These are phyloP conservation scores for Porcisia hertigi DNA, from an alignment of 208 protist species.

Conservation along the genomic window DNA sequence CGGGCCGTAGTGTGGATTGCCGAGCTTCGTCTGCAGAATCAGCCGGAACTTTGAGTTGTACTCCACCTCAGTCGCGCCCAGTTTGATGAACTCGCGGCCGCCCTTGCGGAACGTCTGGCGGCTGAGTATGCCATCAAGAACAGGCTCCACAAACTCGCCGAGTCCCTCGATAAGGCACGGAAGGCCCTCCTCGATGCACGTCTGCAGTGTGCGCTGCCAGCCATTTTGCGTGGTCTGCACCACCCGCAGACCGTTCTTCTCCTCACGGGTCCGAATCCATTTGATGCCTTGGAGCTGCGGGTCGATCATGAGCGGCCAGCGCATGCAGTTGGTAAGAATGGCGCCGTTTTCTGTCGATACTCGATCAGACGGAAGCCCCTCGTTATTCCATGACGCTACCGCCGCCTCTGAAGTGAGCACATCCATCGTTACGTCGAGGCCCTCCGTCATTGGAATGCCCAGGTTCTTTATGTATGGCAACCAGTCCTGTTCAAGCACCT, in stretches of 20 bases:
- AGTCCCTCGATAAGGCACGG: slow-evolving; percentile 96
- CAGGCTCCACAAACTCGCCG: slow-evolving; percentile 96
- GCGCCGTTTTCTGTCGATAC: slow-evolving; percentile 98
- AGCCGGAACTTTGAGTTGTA: slow-evolving; percentile 97
- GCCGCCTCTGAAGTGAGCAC: slow-evolving; percentile 91
- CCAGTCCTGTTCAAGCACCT: slow-evolving; percentile 94
- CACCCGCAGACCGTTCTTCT: slow-evolving; percentile 94
- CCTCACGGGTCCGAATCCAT: slow-evolving; percentile 97
- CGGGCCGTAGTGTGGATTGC: slow-evolving; percentile 99
- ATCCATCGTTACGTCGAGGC: slow-evolving; percentile 92
- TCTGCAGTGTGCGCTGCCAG: slow-evolving; percentile 92
- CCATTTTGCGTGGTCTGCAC: slow-evolving; percentile 91
- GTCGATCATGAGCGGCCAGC: slow-evolving; percentile 99
- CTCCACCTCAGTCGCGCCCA: slow-evolving; percentile 96
- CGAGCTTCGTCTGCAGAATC: slow-evolving; percentile 98
- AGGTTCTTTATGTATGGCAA: slow-evolving; percentile 88
- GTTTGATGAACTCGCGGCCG: slow-evolving; percentile 90
- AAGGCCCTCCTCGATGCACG: slow-evolving; percentile 91
- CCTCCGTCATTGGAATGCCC: slow-evolving; percentile 94
- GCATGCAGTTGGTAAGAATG: slow-evolving; percentile 95
- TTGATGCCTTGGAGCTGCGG: slow-evolving; percentile 98
- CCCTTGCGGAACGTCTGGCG: slow-evolving; percentile 95
- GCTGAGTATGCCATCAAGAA: slow-evolving; percentile 97
- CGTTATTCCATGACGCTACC: slow-evolving; percentile 97
- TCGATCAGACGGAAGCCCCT: slow-evolving; percentile 96